phyloP scores from a whole-genome alignment of 2,329 filamentous ascomycete species.

The Aspergillus nomiae region DNA sequence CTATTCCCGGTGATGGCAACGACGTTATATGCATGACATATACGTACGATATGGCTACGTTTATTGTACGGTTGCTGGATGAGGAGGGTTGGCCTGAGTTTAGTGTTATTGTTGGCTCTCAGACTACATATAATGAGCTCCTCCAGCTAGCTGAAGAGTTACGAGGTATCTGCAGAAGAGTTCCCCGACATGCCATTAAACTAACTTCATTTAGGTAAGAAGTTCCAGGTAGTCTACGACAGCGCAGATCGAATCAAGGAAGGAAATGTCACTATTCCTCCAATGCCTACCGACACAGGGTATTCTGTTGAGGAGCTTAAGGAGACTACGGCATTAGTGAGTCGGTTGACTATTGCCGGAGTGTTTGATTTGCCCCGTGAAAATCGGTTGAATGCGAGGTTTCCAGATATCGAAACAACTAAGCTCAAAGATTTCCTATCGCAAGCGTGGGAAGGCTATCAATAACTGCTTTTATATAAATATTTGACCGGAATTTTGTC shows the following conservation, averaged over 20 bases:
- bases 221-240: conserved; percentile 41
- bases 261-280: conserved; percentile 39
- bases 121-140: conserved; percentile 49
- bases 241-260: conserved; percentile 33
- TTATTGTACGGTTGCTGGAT: conserved; percentile 47
- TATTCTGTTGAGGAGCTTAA: conserved; percentile 26
- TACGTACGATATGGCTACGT: conserved; percentile 52
- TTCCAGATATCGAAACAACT: conserved; percentile 26
- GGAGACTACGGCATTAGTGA: conserved; percentile 30
- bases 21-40: conserved; percentile 51
- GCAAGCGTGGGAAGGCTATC: conserved; percentile 7
- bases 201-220: conserved; percentile 24
- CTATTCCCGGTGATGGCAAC: conserved; percentile 54
- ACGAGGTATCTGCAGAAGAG: conserved; percentile 35
- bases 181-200: background rate
- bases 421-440: conserved; percentile 27
- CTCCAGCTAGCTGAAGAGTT: conserved; percentile 46
- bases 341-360: conserved; percentile 29
- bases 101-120: conserved; percentile 41
- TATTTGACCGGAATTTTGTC: too few relatives aligned
- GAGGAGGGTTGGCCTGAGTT: conserved; percentile 48
- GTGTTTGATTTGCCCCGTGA: conserved; percentile 30
- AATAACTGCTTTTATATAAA: background rate
- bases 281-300: conserved; percentile 19
- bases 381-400: conserved; percentile 23